phyloP scores from a whole-genome alignment of 2,329 filamentous ascomycete species.

The Furcasterigmium sp. region DNA sequence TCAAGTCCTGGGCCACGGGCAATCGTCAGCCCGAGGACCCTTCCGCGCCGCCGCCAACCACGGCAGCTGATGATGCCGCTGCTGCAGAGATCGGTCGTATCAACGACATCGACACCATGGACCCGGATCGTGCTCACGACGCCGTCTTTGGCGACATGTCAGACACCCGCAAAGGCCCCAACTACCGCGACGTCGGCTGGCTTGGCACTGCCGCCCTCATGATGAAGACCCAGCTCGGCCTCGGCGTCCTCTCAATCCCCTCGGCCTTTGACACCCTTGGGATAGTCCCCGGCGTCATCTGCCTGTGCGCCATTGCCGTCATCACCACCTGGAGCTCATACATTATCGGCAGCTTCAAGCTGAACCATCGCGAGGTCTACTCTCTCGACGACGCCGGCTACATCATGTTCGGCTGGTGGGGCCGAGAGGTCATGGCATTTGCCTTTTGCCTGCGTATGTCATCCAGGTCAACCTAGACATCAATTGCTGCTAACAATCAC shows the following conservation, averaged over 20 bases:
- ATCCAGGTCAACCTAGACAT: no score
- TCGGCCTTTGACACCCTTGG: constrained; percentile 37
- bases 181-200: constrained; percentile 33
- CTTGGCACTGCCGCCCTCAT: constrained; percentile 34
- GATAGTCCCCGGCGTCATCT: constrained; percentile 40
- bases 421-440: constrained; percentile 34
- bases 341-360: constrained; percentile 42
- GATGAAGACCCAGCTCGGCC: constrained; percentile 38
- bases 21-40: not conserved
- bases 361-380: constrained; percentile 42
- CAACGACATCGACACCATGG: not conserved
- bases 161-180: constrained; percentile 18
- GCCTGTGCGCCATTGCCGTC: constrained; percentile 27
- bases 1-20: not conserved
- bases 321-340: constrained; percentile 44
- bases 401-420: constrained; percentile 39
- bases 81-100: not conserved
- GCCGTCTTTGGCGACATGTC: constrained; percentile 29
- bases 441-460: constrained; percentile 25
- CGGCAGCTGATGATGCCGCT: not conserved
- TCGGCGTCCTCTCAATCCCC: constrained; percentile 41
- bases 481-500: no score
- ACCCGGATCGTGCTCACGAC: constrained; percentile 12
- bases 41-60: not conserved
- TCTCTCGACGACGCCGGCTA: constrained; percentile 44